Percentiles rank a stretch among this genome's conserved stretches.
phyloP scores from a whole-genome alignment of 2,329 filamentous ascomycete genomes.

The Leptosphaerulina australis region DNA sequence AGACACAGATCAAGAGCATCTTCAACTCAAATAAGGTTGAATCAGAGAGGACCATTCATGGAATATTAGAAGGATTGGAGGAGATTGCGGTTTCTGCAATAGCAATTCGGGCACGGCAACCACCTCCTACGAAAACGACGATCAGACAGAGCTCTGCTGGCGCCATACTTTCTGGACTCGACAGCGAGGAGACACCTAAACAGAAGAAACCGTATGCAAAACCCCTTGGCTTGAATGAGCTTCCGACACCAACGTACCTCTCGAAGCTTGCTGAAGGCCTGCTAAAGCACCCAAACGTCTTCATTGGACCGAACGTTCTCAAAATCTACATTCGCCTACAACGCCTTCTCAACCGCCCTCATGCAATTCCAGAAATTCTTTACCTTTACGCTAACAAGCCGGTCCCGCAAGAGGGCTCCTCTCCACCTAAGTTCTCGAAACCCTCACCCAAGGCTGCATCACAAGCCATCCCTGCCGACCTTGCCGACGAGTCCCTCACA shows the following conservation, averaged over 20 bases:
- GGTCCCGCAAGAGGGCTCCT: constrained; percentile 65
- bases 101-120: constrained; percentile 36
- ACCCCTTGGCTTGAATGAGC: constrained; percentile 26
- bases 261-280: constrained; percentile 69
- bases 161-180: constrained; percentile 42
- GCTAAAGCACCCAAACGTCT: constrained; percentile 74
- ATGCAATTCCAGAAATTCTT: constrained; percentile 80
- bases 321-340: constrained; percentile 78
- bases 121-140: constrained; percentile 27
- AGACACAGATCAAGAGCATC: constrained; percentile 36
- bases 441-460: constrained; percentile 72
- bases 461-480: constrained; percentile 72
- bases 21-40: constrained; percentile 39
- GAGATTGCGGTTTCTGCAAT: constrained; percentile 36
- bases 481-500: constrained; percentile 76
- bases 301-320: constrained; percentile 77
- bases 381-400: constrained; percentile 84
- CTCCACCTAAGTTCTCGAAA: constrained; percentile 47
- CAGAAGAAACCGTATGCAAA: constrained; percentile 16
- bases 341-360: constrained; percentile 71
- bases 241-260: constrained; percentile 49
- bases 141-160: constrained; percentile 43
- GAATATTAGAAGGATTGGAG: constrained; percentile 32
- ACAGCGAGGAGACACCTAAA: constrained; percentile 25
- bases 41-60: constrained; percentile 28